Percentiles rank a stretch among this genome's conserved stretches.
Conservation (phyloP, 1,284 basidiomycete species). For the Earliella scabrosa region DNA sequence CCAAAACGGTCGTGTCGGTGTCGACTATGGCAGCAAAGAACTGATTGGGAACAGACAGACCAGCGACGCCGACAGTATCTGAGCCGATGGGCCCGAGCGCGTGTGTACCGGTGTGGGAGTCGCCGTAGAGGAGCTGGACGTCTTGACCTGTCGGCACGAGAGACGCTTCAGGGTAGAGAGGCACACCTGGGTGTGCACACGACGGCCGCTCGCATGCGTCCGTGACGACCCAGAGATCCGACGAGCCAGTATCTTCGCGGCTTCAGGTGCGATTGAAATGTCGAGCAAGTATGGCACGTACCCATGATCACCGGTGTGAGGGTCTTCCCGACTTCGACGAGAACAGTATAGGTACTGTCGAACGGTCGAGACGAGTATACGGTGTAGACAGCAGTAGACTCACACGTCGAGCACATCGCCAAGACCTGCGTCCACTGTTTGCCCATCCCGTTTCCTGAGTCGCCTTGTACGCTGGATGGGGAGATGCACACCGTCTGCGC, state of each 20-base stretch:
- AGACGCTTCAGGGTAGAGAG: slow-evolving; percentile 33
- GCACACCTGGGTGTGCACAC: slow-evolving; percentile 27
- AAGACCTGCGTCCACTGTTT: slow-evolving; percentile 24
- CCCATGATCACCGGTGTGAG: slow-evolving; percentile 35
- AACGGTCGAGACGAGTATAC: not conserved
- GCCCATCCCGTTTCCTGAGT: not conserved
- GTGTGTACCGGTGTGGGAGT: slow-evolving; percentile 42
- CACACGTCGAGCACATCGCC: slow-evolving; percentile 36
- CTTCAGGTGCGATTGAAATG: not conserved
- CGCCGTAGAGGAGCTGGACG: slow-evolving; percentile 38
- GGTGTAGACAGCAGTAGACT: slow-evolving; percentile 12
- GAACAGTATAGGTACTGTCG: slow-evolving; percentile 37
- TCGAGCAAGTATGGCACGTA: slow-evolving; percentile 10
- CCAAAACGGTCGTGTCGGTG: slow-evolving; percentile 41
- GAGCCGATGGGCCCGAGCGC: slow-evolving; percentile 40
- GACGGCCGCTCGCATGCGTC: slow-evolving; percentile 33
- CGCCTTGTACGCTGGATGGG: not conserved
- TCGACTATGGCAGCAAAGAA: slow-evolving; percentile 39
- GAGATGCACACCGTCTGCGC: not conserved
- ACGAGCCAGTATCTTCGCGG: slow-evolving; percentile 40
- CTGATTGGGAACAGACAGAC: slow-evolving; percentile 35
- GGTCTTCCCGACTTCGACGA: slow-evolving; percentile 33
- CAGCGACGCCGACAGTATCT: slow-evolving; percentile 39
- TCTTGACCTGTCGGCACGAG: slow-evolving; percentile 30
- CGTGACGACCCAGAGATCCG: slow-evolving; percentile 45